Percentiles rank a stretch among this genome's conserved stretches.
Conservation (phyloP, 140 eudicot genomes). For the Anethum foeniculum region DNA sequence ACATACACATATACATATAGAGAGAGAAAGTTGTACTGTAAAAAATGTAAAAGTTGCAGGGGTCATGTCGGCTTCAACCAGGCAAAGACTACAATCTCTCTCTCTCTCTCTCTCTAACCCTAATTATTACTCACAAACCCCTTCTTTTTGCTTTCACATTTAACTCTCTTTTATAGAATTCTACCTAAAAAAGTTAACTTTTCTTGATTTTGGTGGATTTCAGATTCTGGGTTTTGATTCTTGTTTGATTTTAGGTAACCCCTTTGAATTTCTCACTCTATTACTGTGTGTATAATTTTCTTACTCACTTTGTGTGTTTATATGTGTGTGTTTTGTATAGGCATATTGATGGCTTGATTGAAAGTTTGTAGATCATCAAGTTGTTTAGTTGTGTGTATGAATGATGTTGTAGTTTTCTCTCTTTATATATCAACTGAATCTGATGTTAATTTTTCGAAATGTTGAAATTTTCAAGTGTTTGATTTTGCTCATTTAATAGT, state of each 20-base stretch:
- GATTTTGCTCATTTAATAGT: too few species aligned
- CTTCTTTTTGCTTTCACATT: neutral
- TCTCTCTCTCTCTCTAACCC: constrained; percentile 30
- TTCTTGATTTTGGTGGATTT: constrained; percentile 9
- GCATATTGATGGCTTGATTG: neutral
- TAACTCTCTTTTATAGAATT: constrained; percentile 4
- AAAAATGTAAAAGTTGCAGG: constrained; percentile 25
- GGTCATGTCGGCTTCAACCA: constrained; percentile 80
- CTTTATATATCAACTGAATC: neutral
- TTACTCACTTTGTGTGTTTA: neutral
- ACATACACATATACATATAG: neutral
- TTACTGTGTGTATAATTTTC: neutral
- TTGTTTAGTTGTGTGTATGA: neutral
- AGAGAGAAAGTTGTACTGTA: constrained; percentile 18
- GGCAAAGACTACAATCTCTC: constrained; percentile 60
- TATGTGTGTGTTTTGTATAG: neutral
- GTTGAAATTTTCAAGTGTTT: too few species aligned
- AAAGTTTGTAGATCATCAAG: neutral
- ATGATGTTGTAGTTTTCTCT: neutral
- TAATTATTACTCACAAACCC: constrained; percentile 17
- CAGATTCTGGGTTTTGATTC: constrained; percentile 11
- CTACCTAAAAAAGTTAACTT: neutral
- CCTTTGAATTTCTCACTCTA: neutral
- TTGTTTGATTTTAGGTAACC: constrained; percentile 13
- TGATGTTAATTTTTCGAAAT: neutral